Evolutionary conservation across 2,329 filamentous ascomycete species (phyloP).

Genomic region (Sclerotiophoma versabilis): DNA sequence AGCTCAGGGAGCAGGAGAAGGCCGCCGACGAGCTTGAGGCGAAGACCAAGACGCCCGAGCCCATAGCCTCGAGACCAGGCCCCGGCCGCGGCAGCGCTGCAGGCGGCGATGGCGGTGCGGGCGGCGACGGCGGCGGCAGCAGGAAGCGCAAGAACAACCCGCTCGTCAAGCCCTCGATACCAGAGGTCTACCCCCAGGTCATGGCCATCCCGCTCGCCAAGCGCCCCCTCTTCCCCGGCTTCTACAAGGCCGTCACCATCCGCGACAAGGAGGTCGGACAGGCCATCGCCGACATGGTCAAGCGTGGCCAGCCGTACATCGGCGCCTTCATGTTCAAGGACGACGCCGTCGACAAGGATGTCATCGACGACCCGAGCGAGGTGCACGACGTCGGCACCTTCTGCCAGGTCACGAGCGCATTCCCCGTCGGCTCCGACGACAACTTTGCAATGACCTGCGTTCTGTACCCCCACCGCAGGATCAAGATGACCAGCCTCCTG

Average conservation of each 20-base stretch:
- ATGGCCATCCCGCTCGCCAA: slow-evolving; percentile 97
- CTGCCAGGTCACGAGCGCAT: slow-evolving; percentile 95
- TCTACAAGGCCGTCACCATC: slow-evolving; percentile 98
- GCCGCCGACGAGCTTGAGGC: slow-evolving; percentile 46
- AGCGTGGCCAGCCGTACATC: slow-evolving; percentile 95
- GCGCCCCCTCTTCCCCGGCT: slow-evolving; percentile 92
- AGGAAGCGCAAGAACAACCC: slow-evolving; percentile 78
- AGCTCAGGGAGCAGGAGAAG: slow-evolving; percentile 53
- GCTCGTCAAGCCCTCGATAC: slow-evolving; percentile 85
- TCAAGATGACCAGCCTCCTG: slow-evolving; percentile 84
- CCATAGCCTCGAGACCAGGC: slow-evolving; percentile 58
- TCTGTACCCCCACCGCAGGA: slow-evolving; percentile 92
- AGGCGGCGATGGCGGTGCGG: slow-evolving; percentile 54
- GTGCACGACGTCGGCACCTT: slow-evolving; percentile 97
- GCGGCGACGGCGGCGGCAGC: slow-evolving; percentile 67
- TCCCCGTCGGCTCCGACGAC: slow-evolving; percentile 81
- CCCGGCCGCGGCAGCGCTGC: slow-evolving; percentile 69
- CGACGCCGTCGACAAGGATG: slow-evolving; percentile 89
- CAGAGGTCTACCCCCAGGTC: slow-evolving; percentile 95
- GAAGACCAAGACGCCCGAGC: slow-evolving; percentile 59
- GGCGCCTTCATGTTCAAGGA: slow-evolving; percentile 98
- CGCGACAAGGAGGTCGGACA: slow-evolving; percentile 88
- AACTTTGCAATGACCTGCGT: slow-evolving; percentile 88
- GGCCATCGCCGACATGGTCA: slow-evolving; percentile 95
- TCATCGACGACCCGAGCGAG: slow-evolving; percentile 88